Evolutionary conservation across 2,329 filamentous ascomycete species (phyloP).

Genomic region (Podosphaera aphanis): DNA sequence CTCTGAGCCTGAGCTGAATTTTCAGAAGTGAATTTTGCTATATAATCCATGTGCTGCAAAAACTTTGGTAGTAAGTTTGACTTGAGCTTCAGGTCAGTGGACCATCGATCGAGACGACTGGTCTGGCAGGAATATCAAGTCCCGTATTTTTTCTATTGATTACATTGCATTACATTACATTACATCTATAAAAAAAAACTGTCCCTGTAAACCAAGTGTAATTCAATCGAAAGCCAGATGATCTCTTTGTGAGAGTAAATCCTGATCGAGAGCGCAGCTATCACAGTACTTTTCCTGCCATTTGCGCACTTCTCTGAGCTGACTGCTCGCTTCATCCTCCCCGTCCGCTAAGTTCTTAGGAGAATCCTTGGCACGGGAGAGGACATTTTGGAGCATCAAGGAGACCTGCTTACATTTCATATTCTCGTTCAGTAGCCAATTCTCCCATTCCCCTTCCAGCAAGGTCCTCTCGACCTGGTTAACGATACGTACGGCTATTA

Average conservation of each 20-base stretch:
- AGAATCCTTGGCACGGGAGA: conserved; percentile 5
- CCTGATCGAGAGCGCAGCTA: conserved; percentile 25
- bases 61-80: no score
- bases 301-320: conserved; percentile 12
- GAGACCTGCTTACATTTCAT: conserved; percentile 44
- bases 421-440: conserved; percentile 67
- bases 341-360: neutral
- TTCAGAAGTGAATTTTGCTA: no score
- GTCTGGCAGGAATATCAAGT: no score
- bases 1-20: no score
- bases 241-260: conserved; percentile 9
- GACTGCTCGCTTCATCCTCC: conserved; percentile 8
- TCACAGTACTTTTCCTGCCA: conserved; percentile 39
- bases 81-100: no score
- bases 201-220: no score
- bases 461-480: conserved; percentile 78
- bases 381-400: conserved; percentile 20
- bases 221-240: conserved; percentile 10
- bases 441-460: conserved; percentile 72
- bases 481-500: conserved; percentile 75
- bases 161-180: no score
- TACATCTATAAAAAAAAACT: no score
- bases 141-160: no score
- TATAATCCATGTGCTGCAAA: no score
- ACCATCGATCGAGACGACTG: no score